A percentile compares a stretch with the other conserved stretches of the same genome.
Conservation (phyloP, 768 basidiomycete species). For the Tylopilus rubrobrunneus region DNA sequence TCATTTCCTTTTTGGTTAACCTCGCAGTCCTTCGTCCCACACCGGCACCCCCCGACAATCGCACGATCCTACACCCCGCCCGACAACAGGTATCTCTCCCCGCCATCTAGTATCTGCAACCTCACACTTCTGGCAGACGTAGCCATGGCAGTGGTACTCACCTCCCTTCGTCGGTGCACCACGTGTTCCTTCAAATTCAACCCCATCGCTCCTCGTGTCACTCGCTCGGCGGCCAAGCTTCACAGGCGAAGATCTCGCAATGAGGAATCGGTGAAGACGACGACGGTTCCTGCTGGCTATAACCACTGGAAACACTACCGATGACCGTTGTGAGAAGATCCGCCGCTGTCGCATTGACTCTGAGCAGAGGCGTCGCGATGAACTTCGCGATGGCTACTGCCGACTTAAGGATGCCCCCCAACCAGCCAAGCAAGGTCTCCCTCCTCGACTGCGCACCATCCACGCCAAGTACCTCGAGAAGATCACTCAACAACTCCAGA, state of each 20-base stretch:
- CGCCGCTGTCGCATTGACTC: slow-evolving; percentile 92
- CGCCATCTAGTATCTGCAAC: slow-evolving; percentile 51
- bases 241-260: slow-evolving; percentile 46
- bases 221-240: slow-evolving; percentile 51
- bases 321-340: slow-evolving; percentile 83
- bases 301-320: slow-evolving; percentile 44
- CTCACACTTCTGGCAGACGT: slow-evolving; percentile 58
- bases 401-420: slow-evolving; percentile 89
- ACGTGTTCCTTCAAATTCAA: slow-evolving; percentile 70
- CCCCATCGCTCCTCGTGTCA: slow-evolving; percentile 55
- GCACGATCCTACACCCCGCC: slow-evolving; percentile 62
- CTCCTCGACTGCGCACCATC: slow-evolving; percentile 84
- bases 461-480: slow-evolving; percentile 87
- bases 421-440: slow-evolving; percentile 90
- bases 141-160: slow-evolving; percentile 68
- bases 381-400: slow-evolving; percentile 88
- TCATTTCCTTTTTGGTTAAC: slow-evolving; percentile 5
- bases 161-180: slow-evolving; percentile 44
- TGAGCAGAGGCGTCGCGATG: slow-evolving; percentile 87
- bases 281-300: slow-evolving; percentile 66
- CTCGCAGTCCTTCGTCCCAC: slow-evolving; percentile 40
- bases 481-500: slow-evolving; percentile 70
- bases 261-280: slow-evolving; percentile 74
- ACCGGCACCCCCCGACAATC: slow-evolving; percentile 44
- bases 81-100: slow-evolving; percentile 60